Base-by-base conservation (phyloP, 768 basidiomycete species). In the Leccinum longicurvipes region DNA sequence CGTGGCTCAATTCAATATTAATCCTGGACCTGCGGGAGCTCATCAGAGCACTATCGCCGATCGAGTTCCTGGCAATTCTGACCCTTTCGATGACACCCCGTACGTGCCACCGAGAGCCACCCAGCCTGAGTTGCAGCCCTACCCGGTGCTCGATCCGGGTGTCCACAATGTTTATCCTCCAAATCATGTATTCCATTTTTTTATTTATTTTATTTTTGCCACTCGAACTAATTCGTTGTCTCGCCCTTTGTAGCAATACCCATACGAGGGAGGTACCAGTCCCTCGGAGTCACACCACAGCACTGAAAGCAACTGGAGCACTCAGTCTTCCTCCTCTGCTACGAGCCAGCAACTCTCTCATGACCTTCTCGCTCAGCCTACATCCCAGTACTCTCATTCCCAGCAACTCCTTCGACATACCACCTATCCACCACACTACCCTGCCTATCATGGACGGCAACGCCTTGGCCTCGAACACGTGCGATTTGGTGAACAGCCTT, bases 51-150 rank as follows among this genome's bases (percentile, higher is more conserved):
- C 25, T n/a, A 27, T 53, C 41, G 41, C 54, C 25, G 48, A 60
- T 49, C 47, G 53, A 23, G 45, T 55, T 53, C 53, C 67, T 50
- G 29, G 44, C 24, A 39, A 49, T 15, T 50, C 62, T 47, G 65
- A 68, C 17, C 42, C 58, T n/a, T 65, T 65, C 42, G 60, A 67
- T 48, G 71, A 71, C 5, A 8, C 69, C 1, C 71, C 70, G 0
- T 71, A 72, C 42, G 59, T 71, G 39, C 70, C 70, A 44, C 69
- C 66, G 12, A 63, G 71, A 34, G 4, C 32, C 17, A 32, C 47
- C 14, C 69, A 66, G 53, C 47, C 63, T 49, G 57, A 62, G 59
- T 60, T 59, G 23, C 59, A 58, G 8, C 0, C 27, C 32, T 63
- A 60, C 50, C 50, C 61, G 54, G 55, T 57, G 47, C 52, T 55